Conservation (phyloP, 1,284 basidiomycete genomes). For the Trichosporon coremiiforme region DNA sequence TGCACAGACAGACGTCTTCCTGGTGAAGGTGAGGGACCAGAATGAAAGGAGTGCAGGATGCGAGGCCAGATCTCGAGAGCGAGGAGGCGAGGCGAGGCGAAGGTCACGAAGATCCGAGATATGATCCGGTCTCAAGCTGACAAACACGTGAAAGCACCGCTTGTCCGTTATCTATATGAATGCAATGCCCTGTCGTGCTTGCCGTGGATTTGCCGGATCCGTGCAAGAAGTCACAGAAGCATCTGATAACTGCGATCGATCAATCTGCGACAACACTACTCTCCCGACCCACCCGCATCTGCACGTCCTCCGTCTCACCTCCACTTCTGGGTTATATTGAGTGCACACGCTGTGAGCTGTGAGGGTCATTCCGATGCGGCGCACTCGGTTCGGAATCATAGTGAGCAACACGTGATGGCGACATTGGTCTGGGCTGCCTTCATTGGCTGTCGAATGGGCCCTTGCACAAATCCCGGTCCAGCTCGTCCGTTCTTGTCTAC, state of each 20-base stretch:
- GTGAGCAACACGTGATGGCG: conserved; percentile 8
- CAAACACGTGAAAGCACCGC: conserved; percentile 1
- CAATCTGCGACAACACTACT: too few relatives aligned
- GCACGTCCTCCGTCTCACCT: not conserved
- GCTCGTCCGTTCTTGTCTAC: not conserved
- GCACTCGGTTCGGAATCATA: not conserved
- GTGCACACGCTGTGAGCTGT: too few relatives aligned
- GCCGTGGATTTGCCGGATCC: not conserved
- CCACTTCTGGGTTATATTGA: not conserved
- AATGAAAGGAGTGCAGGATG: too few relatives aligned
- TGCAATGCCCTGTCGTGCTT: not conserved
- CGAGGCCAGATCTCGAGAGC: too few relatives aligned
- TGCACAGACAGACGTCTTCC: too few relatives aligned
- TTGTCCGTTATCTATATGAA: conserved; percentile 1
- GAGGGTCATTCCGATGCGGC: not conserved
- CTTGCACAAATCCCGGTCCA: conserved; percentile 1
- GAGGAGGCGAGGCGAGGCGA: too few relatives aligned
- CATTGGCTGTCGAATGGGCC: conserved; percentile 14
- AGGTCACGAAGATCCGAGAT: not conserved
- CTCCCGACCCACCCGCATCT: too few relatives aligned
- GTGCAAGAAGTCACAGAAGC: not conserved
- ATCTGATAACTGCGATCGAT: too few relatives aligned
- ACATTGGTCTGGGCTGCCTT: not conserved
- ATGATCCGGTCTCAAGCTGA: not conserved
- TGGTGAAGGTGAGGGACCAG: too few relatives aligned